Conservation (phyloP, 2,329 filamentous ascomycete genomes). For the Cadophora gregata region DNA sequence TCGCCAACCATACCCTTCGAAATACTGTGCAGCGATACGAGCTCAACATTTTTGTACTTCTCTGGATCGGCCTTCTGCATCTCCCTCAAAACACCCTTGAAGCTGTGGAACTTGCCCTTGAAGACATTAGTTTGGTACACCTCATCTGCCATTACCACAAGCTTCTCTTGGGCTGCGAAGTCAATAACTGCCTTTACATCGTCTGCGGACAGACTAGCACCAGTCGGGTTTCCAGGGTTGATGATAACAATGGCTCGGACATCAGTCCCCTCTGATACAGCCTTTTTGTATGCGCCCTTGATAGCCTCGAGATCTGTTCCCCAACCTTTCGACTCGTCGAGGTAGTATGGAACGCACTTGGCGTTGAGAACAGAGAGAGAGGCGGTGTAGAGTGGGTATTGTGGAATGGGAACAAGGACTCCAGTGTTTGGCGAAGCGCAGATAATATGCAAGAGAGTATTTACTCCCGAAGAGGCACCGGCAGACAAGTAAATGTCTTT, state of each 20-base stretch:
- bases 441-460: slow-evolving; percentile 89
- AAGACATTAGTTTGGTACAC: slow-evolving; percentile 99
- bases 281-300: slow-evolving; percentile 73
- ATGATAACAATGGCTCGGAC: slow-evolving; percentile 95
- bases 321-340: slow-evolving; percentile 88
- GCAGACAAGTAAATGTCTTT: slow-evolving; percentile 87
- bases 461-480: slow-evolving; percentile 93
- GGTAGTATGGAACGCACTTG: slow-evolving; percentile 87
- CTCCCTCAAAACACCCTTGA: slow-evolving; percentile 86
- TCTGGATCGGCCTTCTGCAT: slow-evolving; percentile 77
- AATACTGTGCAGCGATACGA: slow-evolving; percentile 89
- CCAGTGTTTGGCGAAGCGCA: slow-evolving; percentile 79
- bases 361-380: slow-evolving; percentile 87
- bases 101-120: slow-evolving; percentile 89
- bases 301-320: slow-evolving; percentile 86
- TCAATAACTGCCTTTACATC: slow-evolving; percentile 87
- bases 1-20: slow-evolving; percentile 99
- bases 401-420: slow-evolving; percentile 92
- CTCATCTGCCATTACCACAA: slow-evolving; percentile 94
- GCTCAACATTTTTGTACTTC: slow-evolving; percentile 83
- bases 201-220: slow-evolving; percentile 78
- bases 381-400: slow-evolving; percentile 97
- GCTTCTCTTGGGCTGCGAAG: slow-evolving; percentile 81
- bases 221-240: slow-evolving; percentile 98
- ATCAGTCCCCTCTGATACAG: slow-evolving; percentile 78